Conservation (phyloP, 306 rosid species). For the Medicago ruthenica region DNA sequence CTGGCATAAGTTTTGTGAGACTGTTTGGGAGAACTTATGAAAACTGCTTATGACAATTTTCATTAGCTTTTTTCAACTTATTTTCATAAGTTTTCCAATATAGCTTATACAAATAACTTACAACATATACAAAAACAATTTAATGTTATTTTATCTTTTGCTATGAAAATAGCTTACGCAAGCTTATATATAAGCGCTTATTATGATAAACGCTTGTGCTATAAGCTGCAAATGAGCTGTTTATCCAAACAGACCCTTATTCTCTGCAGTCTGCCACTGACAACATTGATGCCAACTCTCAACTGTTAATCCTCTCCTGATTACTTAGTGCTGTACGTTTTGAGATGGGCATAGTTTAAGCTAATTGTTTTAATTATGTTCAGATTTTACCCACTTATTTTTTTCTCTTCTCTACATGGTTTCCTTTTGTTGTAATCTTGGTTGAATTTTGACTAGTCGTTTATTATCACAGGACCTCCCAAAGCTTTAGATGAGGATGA, state of each 20-base stretch:
- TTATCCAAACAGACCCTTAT: background rate
- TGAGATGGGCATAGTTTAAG: slow-evolving; percentile 19
- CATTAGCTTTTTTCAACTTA: too few relatives aligned
- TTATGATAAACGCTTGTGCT: too few relatives aligned
- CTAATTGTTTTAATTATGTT: slow-evolving; percentile 11
- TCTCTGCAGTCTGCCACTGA: background rate
- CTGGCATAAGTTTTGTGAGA: too few relatives aligned
- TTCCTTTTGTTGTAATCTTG: slow-evolving; percentile 24
- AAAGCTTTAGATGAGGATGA: slow-evolving; percentile 97
- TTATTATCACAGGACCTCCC: slow-evolving; percentile 76
- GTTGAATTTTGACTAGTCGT: slow-evolving; percentile 23
- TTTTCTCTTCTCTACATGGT: background rate
- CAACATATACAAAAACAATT: too few relatives aligned
- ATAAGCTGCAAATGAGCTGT: too few relatives aligned
- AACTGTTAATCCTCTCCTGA: slow-evolving; percentile 13
- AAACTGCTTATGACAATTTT: too few relatives aligned
- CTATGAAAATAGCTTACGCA: too few relatives aligned
- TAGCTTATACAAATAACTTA: too few relatives aligned
- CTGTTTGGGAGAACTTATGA: too few relatives aligned
- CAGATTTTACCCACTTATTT: background rate
- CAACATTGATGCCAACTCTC: background rate
- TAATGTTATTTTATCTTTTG: too few relatives aligned
- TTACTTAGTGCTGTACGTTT: slow-evolving; percentile 28
- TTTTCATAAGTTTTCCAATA: too few relatives aligned
- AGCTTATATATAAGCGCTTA: too few relatives aligned